Conservation (phyloP, 495 filamentous ascomycete genomes). For the Hypoxylon fuscum region DNA sequence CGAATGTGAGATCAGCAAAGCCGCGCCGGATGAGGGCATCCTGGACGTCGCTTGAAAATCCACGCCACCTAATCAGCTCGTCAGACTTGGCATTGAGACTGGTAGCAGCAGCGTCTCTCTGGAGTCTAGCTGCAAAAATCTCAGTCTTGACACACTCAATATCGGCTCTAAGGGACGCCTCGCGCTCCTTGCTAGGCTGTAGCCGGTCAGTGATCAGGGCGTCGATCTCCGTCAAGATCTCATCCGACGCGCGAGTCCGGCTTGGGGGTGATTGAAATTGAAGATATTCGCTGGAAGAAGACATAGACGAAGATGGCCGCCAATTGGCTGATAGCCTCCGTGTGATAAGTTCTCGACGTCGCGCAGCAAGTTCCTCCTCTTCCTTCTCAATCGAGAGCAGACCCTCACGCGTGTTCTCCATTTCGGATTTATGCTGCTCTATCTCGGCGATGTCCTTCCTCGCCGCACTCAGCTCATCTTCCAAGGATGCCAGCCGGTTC, state of each 20-base stretch:
- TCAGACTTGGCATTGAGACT: not conserved
- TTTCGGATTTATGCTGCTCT: not conserved
- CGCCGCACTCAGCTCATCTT: not conserved
- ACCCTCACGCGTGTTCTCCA: not conserved
- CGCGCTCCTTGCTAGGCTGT: not conserved
- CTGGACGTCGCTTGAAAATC: no score
- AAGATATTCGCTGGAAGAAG: not conserved
- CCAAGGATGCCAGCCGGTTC: not conserved
- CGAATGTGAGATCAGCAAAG: no score
- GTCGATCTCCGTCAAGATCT: not conserved
- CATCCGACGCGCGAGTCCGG: not conserved
- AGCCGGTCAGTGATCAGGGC: not conserved
- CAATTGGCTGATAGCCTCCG: not conserved
- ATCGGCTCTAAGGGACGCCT: not conserved
- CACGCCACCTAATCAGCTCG: not conserved
- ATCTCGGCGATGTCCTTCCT: not conserved
- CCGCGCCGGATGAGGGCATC: no score
- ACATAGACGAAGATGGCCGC: slow-evolving; percentile 1
- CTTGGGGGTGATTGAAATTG: not conserved
- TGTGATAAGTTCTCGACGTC: not conserved
- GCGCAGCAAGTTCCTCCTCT: not conserved
- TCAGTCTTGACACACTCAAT: not conserved
- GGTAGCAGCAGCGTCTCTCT: not conserved
- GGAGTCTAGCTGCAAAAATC: not conserved
- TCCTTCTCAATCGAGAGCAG: not conserved